A percentile compares a stretch with the other conserved stretches of the same genome.
These are phyloP conservation scores for Iberis pinnata DNA, from an alignment of 345 rosid species.

Conservation along the genomic window DNA sequence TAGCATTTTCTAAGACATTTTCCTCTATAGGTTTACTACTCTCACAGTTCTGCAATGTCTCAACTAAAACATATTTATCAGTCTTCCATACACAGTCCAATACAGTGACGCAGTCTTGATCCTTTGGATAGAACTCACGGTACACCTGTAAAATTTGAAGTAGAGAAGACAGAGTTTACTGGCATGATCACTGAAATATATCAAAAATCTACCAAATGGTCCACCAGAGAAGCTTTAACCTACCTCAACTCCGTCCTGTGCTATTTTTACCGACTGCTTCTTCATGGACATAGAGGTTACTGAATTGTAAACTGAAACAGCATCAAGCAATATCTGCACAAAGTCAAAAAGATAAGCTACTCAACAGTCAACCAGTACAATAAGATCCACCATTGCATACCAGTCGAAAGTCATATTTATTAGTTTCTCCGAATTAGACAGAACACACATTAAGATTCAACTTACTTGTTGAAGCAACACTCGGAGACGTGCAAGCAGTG, in stretches of 20 bases:
- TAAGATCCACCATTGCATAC: not conserved
- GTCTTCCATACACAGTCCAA: constrained; percentile 54
- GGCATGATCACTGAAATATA: not conserved
- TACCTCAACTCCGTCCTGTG: constrained; percentile 68
- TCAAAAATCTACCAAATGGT: constrained; percentile 2
- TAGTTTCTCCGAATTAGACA: not conserved
- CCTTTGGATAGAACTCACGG: constrained; percentile 68
- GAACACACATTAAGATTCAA: not conserved
- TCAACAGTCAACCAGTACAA: not conserved
- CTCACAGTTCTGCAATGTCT: constrained; percentile 38
- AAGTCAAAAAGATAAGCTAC: not conserved
- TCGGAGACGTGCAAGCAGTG: constrained; percentile 81
- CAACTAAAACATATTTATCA: constrained; percentile 55
- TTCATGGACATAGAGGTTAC: constrained; percentile 57
- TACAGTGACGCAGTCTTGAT: constrained; percentile 39
- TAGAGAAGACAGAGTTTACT: not conserved
- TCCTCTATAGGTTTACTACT: constrained; percentile 25
- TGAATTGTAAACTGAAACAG: constrained; percentile 54
- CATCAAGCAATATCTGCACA: constrained; percentile 68
- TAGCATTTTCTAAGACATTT: constrained; percentile 26
- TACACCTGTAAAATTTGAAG: constrained; percentile 37
- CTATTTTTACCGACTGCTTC: constrained; percentile 71
- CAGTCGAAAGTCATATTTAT: not conserved
- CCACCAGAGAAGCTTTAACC: constrained; percentile 19
- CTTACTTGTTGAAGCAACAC: constrained; percentile 89